A percentile compares a stretch with the other conserved stretches of the same genome.
Evolutionary conservation across 495 filamentous ascomycete genomes (phyloP).

Genomic region (Penicillium malachiteum): DNA sequence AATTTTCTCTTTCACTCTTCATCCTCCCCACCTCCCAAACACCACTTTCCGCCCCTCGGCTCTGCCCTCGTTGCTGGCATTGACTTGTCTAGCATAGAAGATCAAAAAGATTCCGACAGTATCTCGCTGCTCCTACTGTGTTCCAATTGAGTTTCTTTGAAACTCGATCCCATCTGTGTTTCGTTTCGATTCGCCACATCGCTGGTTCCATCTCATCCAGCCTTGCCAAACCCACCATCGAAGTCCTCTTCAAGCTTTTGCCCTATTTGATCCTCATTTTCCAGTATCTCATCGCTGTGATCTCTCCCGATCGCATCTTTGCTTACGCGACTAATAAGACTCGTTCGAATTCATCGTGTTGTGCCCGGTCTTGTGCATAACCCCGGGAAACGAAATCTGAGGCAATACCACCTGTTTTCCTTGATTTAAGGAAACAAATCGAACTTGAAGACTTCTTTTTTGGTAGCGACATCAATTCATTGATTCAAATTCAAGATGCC

Average conservation of each 20-base stretch:
- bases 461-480: constrained; percentile 13
- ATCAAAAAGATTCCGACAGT: constrained; percentile 18
- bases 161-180: neutral
- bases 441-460: constrained; percentile 4
- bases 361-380: constrained; percentile 1
- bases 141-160: constrained; percentile 25
- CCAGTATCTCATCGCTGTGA: too few relatives aligned
- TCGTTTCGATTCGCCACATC: constrained; percentile 10
- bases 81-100: constrained; percentile 53
- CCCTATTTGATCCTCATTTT: neutral
- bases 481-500: constrained; percentile 60
- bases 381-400: neutral
- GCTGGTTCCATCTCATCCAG: constrained; percentile 1
- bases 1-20: constrained; percentile 37
- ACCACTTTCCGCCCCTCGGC: constrained; percentile 36
- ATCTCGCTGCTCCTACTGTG: constrained; percentile 2
- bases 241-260: neutral
- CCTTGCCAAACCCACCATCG: neutral
- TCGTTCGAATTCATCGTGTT: constrained; percentile 3
- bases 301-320: neutral
- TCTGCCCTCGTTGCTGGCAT: constrained; percentile 48
- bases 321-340: constrained; percentile 3
- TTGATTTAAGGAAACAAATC: neutral
- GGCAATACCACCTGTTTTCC: neutral
- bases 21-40: constrained; percentile 24